These are phyloP conservation scores for Tetrastigma voinierianum DNA, from an alignment of 164 flowering plant species.

Conservation along the genomic window DNA sequence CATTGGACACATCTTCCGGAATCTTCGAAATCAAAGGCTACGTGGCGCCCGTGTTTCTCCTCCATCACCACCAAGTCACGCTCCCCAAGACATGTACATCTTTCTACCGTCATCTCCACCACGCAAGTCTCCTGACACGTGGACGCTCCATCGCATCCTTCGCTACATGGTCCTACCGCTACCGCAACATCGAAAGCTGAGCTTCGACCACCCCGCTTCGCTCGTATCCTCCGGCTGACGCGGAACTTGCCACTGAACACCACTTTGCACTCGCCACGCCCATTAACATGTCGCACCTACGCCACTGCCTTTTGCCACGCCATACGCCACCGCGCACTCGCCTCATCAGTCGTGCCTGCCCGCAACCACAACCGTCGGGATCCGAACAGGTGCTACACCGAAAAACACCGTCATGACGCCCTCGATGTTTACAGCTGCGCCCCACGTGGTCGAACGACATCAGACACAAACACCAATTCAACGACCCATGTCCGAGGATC, in stretches of 20 bases:
- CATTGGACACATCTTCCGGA: too few relatives aligned
- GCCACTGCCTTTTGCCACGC: not conserved
- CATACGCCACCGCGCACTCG: slow-evolving; percentile 1
- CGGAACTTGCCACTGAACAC: not conserved
- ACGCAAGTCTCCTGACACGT: too few relatives aligned
- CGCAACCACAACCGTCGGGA: not conserved
- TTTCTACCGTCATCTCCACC: too few relatives aligned
- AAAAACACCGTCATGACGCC: too few relatives aligned
- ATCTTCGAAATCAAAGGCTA: too few relatives aligned
- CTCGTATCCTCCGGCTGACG: not conserved
- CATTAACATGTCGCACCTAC: not conserved
- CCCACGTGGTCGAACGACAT: not conserved
- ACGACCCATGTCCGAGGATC: not conserved
- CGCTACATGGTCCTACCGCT: not conserved
- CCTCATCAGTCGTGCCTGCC: not conserved
- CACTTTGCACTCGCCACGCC: slow-evolving; percentile 2
- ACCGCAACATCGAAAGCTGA: not conserved
- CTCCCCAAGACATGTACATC: too few relatives aligned
- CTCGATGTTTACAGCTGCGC: not conserved
- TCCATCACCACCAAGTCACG: too few relatives aligned
- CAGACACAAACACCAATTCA: not conserved
- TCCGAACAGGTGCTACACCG: too few relatives aligned
- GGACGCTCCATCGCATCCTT: too few relatives aligned
- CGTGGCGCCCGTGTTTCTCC: too few relatives aligned
- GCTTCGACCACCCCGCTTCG: not conserved